Conservation (phyloP, 2,329 filamentous ascomycete genomes). For the Westerdykella sp. region DNA sequence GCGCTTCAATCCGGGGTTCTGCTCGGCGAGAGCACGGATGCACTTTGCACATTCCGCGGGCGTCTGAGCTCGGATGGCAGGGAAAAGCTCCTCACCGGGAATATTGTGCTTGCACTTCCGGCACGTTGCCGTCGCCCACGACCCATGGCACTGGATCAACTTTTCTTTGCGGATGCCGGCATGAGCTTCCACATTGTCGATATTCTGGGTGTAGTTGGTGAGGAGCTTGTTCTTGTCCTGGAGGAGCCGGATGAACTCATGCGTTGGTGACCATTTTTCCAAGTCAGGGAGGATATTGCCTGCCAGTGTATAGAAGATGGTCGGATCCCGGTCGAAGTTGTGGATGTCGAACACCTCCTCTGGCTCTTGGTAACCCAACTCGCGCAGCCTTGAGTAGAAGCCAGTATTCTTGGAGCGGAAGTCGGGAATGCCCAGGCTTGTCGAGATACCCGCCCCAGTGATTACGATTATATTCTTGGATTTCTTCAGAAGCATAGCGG, state of each 20-base stretch:
- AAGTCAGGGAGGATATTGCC: conserved; percentile 81
- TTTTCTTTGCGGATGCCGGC: conserved; percentile 77
- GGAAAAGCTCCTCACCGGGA: conserved; percentile 69
- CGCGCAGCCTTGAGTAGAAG: conserved; percentile 77
- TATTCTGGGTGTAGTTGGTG: conserved; percentile 98
- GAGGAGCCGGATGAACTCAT: conserved; percentile 85
- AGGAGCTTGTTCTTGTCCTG: conserved; percentile 84
- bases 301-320: conserved; percentile 83
- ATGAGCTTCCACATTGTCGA: conserved; percentile 87
- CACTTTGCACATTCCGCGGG: conserved; percentile 77
- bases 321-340: conserved; percentile 78
- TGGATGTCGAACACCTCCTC: conserved; percentile 94
- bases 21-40: conserved; percentile 48
- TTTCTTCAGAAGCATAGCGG: conserved; percentile 65
- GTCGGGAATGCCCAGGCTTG: conserved; percentile 91
- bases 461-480: conserved; percentile 85
- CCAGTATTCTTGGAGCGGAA: conserved; percentile 92
- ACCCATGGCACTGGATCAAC: conserved; percentile 92
- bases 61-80: conserved; percentile 66
- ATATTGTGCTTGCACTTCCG: conserved; percentile 72
- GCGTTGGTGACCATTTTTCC: conserved; percentile 80
- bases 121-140: conserved; percentile 87
- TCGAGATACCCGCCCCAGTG: conserved; percentile 94
- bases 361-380: conserved; percentile 72
- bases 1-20: conserved; percentile 46